phyloP scores from a whole-genome alignment of 2,329 filamentous ascomycete genomes.

The Ophiostoma angusticollis region DNA sequence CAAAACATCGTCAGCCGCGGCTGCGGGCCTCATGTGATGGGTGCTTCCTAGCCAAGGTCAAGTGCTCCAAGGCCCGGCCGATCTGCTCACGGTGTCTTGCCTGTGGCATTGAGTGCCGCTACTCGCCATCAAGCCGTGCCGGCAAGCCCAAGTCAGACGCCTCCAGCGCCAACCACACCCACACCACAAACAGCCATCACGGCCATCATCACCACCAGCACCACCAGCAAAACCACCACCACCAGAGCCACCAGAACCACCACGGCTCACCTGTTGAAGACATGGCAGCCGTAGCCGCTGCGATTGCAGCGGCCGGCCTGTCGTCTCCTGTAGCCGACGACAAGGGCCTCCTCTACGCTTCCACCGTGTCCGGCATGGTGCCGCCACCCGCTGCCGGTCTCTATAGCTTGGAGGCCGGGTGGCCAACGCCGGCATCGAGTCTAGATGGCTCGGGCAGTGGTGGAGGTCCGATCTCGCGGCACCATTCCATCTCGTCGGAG shows the following conservation, averaged over 20 bases:
- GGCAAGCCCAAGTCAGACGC: constrained; percentile 35
- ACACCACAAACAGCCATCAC: constrained; percentile 1
- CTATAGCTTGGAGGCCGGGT: constrained; percentile 26
- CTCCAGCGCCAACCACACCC: constrained; percentile 13
- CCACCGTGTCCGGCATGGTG: constrained; percentile 13
- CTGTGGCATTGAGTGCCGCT: constrained; percentile 36
- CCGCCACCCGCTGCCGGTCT: too few species aligned
- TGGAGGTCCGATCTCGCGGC: constrained; percentile 19
- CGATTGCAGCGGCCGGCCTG: constrained; percentile 13
- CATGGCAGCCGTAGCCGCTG: constrained; percentile 2
- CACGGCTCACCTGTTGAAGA: not conserved
- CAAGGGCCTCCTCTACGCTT: constrained; percentile 20
- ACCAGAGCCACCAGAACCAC: not conserved
- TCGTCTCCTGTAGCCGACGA: constrained; percentile 18
- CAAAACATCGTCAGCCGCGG: constrained; percentile 19
- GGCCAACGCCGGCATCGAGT: constrained; percentile 26
- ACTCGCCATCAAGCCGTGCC: constrained; percentile 38
- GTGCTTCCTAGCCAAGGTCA: constrained; percentile 43
- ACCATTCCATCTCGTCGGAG: constrained; percentile 23
- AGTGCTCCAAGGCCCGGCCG: constrained; percentile 40
- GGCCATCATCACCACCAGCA: constrained; percentile 1
- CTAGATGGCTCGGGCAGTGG: constrained; percentile 18
- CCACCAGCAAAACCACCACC: not conserved
- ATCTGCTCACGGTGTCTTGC: constrained; percentile 39
- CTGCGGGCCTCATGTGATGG: constrained; percentile 35